These are phyloP conservation scores for Camellia oleifera DNA, from an alignment of 179 eudicot species.

Conservation along the genomic window DNA sequence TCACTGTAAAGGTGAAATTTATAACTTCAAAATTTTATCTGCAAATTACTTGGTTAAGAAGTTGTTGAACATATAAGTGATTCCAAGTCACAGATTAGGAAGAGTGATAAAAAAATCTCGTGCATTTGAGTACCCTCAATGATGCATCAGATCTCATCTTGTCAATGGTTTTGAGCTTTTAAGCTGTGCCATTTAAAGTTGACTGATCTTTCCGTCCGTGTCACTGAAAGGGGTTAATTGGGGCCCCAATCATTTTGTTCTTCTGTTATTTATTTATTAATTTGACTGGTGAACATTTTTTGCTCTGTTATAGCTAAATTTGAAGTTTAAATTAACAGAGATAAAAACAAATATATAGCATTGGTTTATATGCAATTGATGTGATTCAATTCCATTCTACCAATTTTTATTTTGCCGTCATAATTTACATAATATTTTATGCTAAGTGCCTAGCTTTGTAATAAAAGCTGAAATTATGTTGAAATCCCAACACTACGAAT, in stretches of 20 bases:
- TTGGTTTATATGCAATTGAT: neutral
- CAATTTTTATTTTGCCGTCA: neutral
- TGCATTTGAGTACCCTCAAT: neutral
- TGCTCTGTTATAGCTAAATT: neutral
- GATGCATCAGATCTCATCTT: neutral
- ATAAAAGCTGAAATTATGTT: neutral
- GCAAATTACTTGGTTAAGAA: neutral
- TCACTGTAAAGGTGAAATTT: neutral
- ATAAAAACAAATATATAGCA: neutral
- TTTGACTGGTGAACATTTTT: neutral
- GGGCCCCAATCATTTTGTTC: neutral
- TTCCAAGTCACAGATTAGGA: neutral
- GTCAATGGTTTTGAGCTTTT: neutral
- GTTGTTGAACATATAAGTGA: neutral
- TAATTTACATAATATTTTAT: neutral
- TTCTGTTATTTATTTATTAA: neutral
- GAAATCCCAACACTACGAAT: neutral
- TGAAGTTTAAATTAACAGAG: neutral
- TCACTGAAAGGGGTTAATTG: neutral
- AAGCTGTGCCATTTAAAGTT: neutral
- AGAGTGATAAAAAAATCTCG: neutral
- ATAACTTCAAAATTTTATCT: neutral
- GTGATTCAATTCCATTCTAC: neutral
- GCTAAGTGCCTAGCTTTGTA: neutral
- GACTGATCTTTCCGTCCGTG: neutral